phyloP scores from a whole-genome alignment of 208 protist genomes.

The Trypanosoma congolense region DNA sequence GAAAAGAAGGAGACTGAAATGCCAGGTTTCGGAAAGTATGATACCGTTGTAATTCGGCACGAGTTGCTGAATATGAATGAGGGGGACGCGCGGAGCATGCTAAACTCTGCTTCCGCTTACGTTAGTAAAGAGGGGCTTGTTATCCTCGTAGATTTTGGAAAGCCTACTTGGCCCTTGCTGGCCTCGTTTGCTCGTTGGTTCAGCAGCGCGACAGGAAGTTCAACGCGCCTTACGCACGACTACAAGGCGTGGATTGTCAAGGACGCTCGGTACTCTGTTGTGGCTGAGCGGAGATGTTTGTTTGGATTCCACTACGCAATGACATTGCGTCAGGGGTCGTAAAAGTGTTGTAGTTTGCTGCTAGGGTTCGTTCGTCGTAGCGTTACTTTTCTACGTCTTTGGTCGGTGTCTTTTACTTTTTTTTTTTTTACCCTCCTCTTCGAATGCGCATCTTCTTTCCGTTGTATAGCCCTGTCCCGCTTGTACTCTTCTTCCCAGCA shows the following conservation, averaged over 20 bases:
- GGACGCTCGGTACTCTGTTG: conserved; percentile 53
- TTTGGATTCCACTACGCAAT: conserved; percentile 73
- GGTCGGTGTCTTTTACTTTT: no score
- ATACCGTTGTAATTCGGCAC: conserved; percentile 72
- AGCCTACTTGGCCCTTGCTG: conserved; percentile 32
- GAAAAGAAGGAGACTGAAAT: conserved; percentile 33
- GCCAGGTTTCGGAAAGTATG: conserved; percentile 56
- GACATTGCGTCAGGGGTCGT: conserved; percentile 20
- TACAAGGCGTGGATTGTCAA: conserved; percentile 76
- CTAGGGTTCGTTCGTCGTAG: no score
- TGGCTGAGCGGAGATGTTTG: conserved; percentile 46
- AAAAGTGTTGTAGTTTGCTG: neutral
- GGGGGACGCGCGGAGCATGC: conserved; percentile 36
- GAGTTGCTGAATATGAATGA: conserved; percentile 61
- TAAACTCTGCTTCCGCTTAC: conserved; percentile 50
- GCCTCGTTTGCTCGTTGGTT: conserved; percentile 41
- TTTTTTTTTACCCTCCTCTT: no score
- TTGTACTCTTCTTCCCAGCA: no score
- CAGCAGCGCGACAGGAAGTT: conserved; percentile 49
- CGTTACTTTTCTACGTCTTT: no score
- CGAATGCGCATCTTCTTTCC: no score
- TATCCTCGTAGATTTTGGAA: conserved; percentile 80
- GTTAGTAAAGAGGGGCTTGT: conserved; percentile 51
- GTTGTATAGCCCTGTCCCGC: no score
- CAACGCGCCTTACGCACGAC: conserved; percentile 69